Evolutionary conservation across 768 basidiomycete species (phyloP), one percentile per base, ranked within the genome.

Genomic region (Pisolithus albus): DNA sequence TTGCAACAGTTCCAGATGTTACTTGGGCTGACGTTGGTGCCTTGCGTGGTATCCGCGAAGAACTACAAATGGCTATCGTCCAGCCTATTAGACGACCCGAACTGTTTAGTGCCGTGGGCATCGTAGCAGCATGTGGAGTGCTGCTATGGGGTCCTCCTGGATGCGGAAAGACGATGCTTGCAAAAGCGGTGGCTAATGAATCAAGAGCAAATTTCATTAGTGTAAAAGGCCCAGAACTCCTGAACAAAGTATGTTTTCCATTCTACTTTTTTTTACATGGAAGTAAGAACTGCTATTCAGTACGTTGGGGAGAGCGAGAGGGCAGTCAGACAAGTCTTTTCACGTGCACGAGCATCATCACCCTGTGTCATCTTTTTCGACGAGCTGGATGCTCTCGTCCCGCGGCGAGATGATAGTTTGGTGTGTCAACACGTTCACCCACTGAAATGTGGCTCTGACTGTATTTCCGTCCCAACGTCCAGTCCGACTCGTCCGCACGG

Each of bases 61-160:
- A 96, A 65, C 75, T 99, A 37, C 92, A 94, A 60, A 96, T 97
- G 93, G 89, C 92, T 13, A 91, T 99, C 58, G 94, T 99, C 4
- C 90, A 96, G 61, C 95, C 96, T 6, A 93, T 98, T 58, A 77
- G 81, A 46, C 74, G 89, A 30, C 95, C 96, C 0, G 92, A 92
- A 61, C 65, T 98, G 2, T 99, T 99, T 69, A 81, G 71, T 43
- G 79, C 79, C 9, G 88, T 97, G 1, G 96, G 96, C 5, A 92
- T 99, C 55, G 83, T 85, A 28, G 89, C 91, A 0, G 83, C 92
- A 0, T 93, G 92, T 62, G 96, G 95, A 0, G 96, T 98, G 3
- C 71, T 98, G 32, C 70, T 98, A n/a, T 98, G 96, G 96, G 96
- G 96, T 30, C 96, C 96, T 23, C 95, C 96, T 0, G 96, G 96